These are phyloP conservation scores for Phaeomoniella chlamydospora DNA, from an alignment of 2,329 filamentous ascomycete species.

Conservation along the genomic window DNA sequence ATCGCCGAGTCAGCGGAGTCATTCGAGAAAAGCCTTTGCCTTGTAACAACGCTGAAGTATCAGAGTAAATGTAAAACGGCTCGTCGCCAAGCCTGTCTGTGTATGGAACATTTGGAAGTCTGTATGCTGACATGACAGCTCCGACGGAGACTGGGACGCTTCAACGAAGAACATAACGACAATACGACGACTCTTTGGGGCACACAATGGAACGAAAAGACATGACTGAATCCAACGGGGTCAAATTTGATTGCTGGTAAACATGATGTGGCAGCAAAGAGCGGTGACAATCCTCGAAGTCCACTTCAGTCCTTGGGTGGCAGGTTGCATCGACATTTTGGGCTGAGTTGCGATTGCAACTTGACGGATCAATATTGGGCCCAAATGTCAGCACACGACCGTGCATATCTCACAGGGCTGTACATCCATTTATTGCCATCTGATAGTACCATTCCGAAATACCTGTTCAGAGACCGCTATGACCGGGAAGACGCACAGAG, in stretches of 20 bases:
- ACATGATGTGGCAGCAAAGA: not conserved
- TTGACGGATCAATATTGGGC: not conserved
- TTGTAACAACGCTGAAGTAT: not conserved
- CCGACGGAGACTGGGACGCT: not conserved
- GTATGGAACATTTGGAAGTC: not conserved
- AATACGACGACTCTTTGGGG: no score
- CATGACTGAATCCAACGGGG: not conserved
- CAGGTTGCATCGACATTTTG: not conserved
- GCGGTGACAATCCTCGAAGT: not conserved
- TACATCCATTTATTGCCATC: no score
- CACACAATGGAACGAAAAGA: no score
- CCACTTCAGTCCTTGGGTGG: not conserved
- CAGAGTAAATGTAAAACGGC: constrained; percentile 1
- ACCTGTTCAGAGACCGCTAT: not conserved
- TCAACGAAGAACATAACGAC: not conserved
- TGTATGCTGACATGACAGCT: not conserved
- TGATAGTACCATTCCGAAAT: no score
- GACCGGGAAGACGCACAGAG: not conserved
- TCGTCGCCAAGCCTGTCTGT: not conserved
- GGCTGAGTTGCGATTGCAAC: not conserved
- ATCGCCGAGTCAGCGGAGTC: constrained; percentile 1
- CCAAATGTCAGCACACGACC: not conserved
- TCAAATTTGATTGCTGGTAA: not conserved
- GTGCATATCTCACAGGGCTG: not conserved
- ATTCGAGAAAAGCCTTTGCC: constrained; percentile 1